phyloP scores from a whole-genome alignment of 2,329 filamentous ascomycete species.

The Elsinoe arachidis region DNA sequence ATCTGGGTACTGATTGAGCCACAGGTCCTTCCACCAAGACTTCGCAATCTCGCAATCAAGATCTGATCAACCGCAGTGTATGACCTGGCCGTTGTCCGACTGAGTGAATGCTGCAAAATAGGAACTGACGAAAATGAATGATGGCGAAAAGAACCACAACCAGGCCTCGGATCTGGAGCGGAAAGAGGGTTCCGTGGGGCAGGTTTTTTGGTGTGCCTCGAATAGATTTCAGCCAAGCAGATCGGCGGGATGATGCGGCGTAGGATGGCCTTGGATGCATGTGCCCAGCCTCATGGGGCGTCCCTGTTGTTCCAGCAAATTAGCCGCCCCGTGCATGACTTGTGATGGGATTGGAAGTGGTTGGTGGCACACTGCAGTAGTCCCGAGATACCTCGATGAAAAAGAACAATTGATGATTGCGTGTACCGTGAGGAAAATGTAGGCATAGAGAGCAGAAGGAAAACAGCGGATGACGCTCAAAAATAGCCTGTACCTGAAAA shows the following conservation, averaged over 20 bases:
- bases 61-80: no score
- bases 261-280: background rate
- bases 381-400: background rate
- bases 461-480: background rate
- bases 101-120: no score
- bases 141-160: no score
- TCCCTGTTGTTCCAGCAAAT: background rate
- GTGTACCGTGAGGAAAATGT: background rate
- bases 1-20: no score
- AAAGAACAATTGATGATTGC: background rate
- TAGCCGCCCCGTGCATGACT: background rate
- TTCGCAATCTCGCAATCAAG: no score
- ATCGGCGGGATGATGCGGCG: constrained; percentile 1
- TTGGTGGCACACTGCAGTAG: background rate
- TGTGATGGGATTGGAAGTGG: background rate
- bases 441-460: background rate
- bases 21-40: no score
- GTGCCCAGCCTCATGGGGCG: background rate
- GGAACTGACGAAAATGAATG: no score
- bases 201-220: background rate
- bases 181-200: background rate
- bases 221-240: constrained; percentile 7
- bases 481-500: background rate
- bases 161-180: background rate
- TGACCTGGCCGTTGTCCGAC: no score